Percentiles rank a stretch among this genome's conserved stretches.
Conservation (phyloP, 306 rosid species). For the Fagus crenata region DNA sequence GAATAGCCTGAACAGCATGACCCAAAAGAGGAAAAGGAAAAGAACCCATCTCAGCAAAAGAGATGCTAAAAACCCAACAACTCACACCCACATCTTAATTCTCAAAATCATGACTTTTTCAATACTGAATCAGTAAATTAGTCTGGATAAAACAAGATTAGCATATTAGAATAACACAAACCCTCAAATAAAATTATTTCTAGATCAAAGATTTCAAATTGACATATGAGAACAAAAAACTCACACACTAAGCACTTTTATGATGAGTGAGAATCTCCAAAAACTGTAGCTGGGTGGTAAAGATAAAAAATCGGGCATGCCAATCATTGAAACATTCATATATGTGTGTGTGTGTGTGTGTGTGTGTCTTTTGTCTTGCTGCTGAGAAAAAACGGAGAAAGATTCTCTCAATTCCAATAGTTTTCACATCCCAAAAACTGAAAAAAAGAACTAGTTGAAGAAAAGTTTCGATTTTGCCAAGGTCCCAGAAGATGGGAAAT, state of each 20-base stretch:
- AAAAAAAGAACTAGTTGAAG: background rate
- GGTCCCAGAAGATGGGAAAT: background rate
- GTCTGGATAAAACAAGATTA: slow-evolving; percentile 3
- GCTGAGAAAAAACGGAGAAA: background rate
- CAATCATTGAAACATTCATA: background rate
- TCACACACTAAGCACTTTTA: background rate
- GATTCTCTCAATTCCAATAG: background rate
- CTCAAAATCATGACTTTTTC: slow-evolving; percentile 5
- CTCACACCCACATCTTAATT: slow-evolving; percentile 16
- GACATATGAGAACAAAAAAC: background rate
- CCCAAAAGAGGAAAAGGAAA: slow-evolving; percentile 13
- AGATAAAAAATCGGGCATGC: background rate
- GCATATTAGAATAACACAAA: background rate
- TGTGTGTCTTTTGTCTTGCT: background rate
- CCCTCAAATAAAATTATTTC: background rate
- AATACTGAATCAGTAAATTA: slow-evolving; percentile 10
- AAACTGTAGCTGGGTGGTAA: background rate
- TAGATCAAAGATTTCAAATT: slow-evolving; percentile 1
- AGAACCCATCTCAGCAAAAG: slow-evolving; percentile 18
- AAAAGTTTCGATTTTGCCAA: background rate
- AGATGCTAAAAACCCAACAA: slow-evolving; percentile 11
- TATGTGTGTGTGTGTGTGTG: no score
- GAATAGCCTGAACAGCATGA: slow-evolving; percentile 26
- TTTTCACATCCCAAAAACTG: background rate
- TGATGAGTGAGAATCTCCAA: background rate